A percentile compares a stretch with the other conserved stretches of the same genome.
Conservation (phyloP, 352 stramenopile genomes). For the Phytophthora ohioensis region DNA sequence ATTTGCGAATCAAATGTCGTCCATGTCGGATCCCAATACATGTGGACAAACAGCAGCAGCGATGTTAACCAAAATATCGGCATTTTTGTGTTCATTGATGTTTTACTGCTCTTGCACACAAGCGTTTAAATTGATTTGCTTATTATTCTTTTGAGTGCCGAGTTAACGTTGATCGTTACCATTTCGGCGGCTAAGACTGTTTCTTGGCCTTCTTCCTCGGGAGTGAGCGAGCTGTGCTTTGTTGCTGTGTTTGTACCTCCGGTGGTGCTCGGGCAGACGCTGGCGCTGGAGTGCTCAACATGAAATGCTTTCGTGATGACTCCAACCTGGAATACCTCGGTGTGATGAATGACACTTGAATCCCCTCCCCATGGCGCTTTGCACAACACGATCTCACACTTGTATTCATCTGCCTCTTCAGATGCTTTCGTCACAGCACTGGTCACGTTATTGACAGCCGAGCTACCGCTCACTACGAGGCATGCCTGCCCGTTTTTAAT, state of each 20-base stretch:
- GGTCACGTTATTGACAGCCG: constrained; percentile 37
- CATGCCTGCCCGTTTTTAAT: constrained; percentile 50
- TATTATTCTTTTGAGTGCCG: constrained; percentile 7
- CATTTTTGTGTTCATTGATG: constrained; percentile 35
- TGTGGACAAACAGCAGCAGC: constrained; percentile 18
- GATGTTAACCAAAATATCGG: constrained; percentile 34
- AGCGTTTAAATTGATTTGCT: background rate
- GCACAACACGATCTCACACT: constrained; percentile 66
- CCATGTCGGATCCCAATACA: constrained; percentile 28
- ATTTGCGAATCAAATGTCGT: constrained; percentile 13
- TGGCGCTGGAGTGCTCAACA: constrained; percentile 15
- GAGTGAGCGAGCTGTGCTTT: constrained; percentile 20
- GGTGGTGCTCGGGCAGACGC: constrained; percentile 2
- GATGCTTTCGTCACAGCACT: constrained; percentile 47
- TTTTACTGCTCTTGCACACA: constrained; percentile 7
- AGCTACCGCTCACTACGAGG: constrained; percentile 44
- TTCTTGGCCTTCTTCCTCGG: constrained; percentile 45
- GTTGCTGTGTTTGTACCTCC: constrained; percentile 4
- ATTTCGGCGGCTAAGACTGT: constrained; percentile 43
- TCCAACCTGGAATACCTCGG: constrained; percentile 54
- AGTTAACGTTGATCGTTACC: constrained; percentile 42
- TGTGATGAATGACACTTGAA: constrained; percentile 47
- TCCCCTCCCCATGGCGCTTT: constrained; percentile 45
- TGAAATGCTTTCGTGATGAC: constrained; percentile 45
- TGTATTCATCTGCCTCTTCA: constrained; percentile 60